Evolutionary conservation across 1,284 basidiomycete species (phyloP).

Genomic region (Malassezia yamatoensis): DNA sequence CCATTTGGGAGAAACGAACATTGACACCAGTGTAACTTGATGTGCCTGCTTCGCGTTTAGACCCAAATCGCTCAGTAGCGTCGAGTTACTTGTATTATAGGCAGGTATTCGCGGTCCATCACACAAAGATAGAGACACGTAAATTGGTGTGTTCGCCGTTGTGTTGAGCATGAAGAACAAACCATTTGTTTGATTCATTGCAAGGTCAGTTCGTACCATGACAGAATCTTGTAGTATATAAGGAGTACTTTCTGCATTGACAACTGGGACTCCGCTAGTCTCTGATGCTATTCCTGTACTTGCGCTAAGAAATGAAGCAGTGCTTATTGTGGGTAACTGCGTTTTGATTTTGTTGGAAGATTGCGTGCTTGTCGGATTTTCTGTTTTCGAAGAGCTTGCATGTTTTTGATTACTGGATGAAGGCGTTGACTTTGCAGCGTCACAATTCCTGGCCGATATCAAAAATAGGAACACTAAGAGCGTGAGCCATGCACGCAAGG

Average conservation of each 20-base stretch:
- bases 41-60: slow-evolving; percentile 24
- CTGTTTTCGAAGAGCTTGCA: neutral
- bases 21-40: slow-evolving; percentile 24
- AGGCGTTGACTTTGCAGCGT: neutral
- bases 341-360: neutral
- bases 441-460: too few species aligned
- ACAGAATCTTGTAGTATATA: slow-evolving; percentile 24
- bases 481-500: neutral
- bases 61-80: slow-evolving; percentile 22
- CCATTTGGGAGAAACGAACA: slow-evolving; percentile 29
- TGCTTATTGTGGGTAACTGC: slow-evolving; percentile 8
- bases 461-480: neutral
- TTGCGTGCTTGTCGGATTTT: neutral
- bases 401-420: neutral
- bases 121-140: slow-evolving; percentile 35
- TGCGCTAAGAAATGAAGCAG: slow-evolving; percentile 4
- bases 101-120: slow-evolving; percentile 32
- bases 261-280: neutral
- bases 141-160: slow-evolving; percentile 18
- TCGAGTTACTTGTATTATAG: slow-evolving; percentile 35
- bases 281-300: slow-evolving; percentile 6
- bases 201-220: slow-evolving; percentile 20
- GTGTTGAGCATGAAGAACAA: slow-evolving; percentile 29
- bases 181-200: slow-evolving; percentile 18
- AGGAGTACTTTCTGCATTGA: neutral